Base-by-base conservation (phyloP, 169 alveolate species). In the Plasmodium ovale region DNA sequence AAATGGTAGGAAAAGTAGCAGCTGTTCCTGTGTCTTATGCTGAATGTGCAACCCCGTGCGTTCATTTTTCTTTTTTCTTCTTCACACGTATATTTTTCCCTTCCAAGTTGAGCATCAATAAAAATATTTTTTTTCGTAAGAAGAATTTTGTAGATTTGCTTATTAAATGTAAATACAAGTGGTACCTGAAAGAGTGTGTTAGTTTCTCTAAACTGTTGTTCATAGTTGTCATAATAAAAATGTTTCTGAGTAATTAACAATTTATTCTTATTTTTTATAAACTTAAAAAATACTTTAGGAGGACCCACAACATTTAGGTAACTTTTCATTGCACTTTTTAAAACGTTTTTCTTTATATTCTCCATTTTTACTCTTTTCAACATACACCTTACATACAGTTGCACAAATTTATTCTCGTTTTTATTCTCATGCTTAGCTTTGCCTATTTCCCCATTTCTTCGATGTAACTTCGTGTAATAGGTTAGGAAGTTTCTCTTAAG, bases 141-240 rank as follows among this genome's bases (percentile, higher is more conserved):
- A 19, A 77, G 33, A 23, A 77, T 25, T 37, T 54, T 77, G 53
- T 77, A 77, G 12, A 2, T 25, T 16, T 31, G 59, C 9, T 68
- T 49, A 39, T 68, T 53, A 64, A 77, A 64, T 19, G 47, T 77
- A 37, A 77, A 77, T 2, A 62, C 62, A 47, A 77, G 19, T 29
- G 88, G 88, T 51, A 77, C 37, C 19, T 77, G 73, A 67, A 77
- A 77, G n/a, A 77, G 23, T 7, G 29, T 67, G 14, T 29, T 19
- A 14, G 88, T 77, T 39, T 77, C 88, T 23, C 44, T 60, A 77
- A 77, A 39, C 12, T 42, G 39, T 37, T 59, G 77, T 37, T 60
- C 77, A 67, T 77, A 59, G 47, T 77, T 77, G 44, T 77, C 77
- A 62, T 77, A 77, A 68, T 77, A 77, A 67, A 60, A 77, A 77